Evolutionary conservation across 139 green algal species (phyloP).

Genomic region (Closterium sp.): DNA sequence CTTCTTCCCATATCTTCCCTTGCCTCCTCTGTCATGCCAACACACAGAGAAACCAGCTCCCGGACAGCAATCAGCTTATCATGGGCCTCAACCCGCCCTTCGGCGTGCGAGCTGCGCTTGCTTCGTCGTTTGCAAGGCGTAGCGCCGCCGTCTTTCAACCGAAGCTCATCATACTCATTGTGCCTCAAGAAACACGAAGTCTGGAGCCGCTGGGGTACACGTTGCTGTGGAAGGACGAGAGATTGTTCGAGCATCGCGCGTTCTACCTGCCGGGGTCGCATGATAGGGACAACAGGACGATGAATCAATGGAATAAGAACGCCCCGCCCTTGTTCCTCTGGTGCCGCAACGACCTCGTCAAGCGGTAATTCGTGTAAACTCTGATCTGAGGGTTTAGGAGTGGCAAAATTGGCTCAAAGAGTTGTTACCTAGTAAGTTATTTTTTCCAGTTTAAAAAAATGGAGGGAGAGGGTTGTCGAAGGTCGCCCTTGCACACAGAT

Average conservation of each 20-base stretch:
- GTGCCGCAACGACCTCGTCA: slow-evolving; percentile 20
- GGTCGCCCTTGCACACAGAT: too few relatives aligned
- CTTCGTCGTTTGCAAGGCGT: slow-evolving; percentile 8
- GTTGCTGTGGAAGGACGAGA: neutral
- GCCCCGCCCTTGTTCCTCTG: slow-evolving; percentile 20
- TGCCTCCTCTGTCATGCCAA: neutral
- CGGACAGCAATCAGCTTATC: neutral
- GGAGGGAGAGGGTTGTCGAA: too few relatives aligned
- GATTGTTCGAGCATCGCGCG: neutral
- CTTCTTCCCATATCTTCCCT: neutral
- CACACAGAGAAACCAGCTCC: neutral
- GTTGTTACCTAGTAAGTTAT: too few relatives aligned
- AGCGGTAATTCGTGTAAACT: neutral
- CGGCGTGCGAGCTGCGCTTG: slow-evolving; percentile 22
- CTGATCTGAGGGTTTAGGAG: too few relatives aligned
- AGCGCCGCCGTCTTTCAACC: slow-evolving; percentile 13
- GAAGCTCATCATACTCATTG: slow-evolving; percentile 48
- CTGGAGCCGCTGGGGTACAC: neutral
- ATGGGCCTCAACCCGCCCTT: slow-evolving; percentile 51
- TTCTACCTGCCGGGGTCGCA: slow-evolving; percentile 33
- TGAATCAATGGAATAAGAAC: slow-evolving; percentile 26
- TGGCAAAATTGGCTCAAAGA: too few relatives aligned
- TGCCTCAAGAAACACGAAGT: slow-evolving; percentile 21
- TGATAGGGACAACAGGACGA: slow-evolving; percentile 5
- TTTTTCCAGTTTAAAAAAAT: too few relatives aligned